Conservation (phyloP, 192 early-diverging fungal species). For the Rhizophagus sp. region DNA sequence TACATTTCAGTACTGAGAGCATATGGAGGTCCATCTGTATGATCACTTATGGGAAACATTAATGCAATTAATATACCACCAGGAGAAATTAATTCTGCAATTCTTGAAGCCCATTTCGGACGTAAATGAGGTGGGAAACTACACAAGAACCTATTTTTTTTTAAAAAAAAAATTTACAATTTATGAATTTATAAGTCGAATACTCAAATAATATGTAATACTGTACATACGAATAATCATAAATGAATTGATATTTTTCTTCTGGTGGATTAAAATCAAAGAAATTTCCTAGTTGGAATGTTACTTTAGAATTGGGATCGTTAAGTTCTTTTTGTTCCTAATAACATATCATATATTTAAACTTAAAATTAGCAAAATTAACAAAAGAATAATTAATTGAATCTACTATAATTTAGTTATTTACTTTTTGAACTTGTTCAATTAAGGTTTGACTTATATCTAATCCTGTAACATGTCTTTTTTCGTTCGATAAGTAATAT, state of each 20-base stretch:
- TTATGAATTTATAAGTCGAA: slow-evolving; percentile 12
- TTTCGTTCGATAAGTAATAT: slow-evolving; percentile 63
- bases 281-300: slow-evolving; percentile 69
- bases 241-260: slow-evolving; percentile 70
- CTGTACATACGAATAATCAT: slow-evolving; percentile 73
- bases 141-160: slow-evolving; percentile 64
- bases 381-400: neutral
- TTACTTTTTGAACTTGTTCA: slow-evolving; percentile 52
- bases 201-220: neutral
- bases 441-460: slow-evolving; percentile 72
- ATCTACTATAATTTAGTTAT: neutral
- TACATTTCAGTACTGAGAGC: slow-evolving; percentile 65
- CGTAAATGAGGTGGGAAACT: slow-evolving; percentile 68
- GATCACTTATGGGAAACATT: slow-evolving; percentile 74
- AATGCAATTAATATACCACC: slow-evolving; percentile 73
- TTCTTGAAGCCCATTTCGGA: slow-evolving; percentile 62
- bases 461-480: slow-evolving; percentile 63
- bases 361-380: neutral
- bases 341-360: neutral
- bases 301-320: slow-evolving; percentile 43
- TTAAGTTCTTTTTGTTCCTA: slow-evolving; percentile 36
- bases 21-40: slow-evolving; percentile 76
- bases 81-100: slow-evolving; percentile 60
- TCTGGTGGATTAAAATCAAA: slow-evolving; percentile 62
- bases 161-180: too few species aligned